Base-by-base conservation (phyloP, 2,329 filamentous ascomycete genomes). In the Paecilomyces formosus region DNA sequence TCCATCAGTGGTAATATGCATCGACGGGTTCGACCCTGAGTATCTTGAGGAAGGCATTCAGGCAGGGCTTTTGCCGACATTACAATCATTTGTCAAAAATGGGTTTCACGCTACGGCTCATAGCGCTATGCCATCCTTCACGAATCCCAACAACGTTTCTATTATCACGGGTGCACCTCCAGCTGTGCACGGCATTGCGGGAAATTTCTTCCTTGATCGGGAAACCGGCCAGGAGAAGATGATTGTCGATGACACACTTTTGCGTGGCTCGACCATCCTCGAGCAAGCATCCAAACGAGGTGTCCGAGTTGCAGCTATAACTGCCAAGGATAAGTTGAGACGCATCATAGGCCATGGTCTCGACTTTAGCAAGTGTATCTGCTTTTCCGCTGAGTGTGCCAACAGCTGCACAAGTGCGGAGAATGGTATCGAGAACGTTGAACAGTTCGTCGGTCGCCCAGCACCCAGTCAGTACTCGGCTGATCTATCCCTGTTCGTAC, bases 281-380 rank as follows among this genome's bases (percentile, higher is more conserved):
- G 72, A 72, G 54, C 65, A 73, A 61, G 72, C 77, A 69, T 66
- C 68, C 21, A 66, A 66, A 15, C 61, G 63, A 3, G 75, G 75
- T 13, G 71, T 78, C 0, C 68, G 75, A 9, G 70, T 78, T 0
- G 74, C 74, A 5, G 76, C 76, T 11, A 64, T 78, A 21, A 78
- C 76, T 1, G 76, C 76, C 15, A 78, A 78, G 59, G 76, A 78
- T 62, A 78, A 78, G 62, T 63, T 78, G 55, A 66, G 74, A n/a
- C 65, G 66, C 30, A 76, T 78, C 45, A 59, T 78, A n/a, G 63
- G 63, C 5, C 74, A 75, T 56, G 74, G 72, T 1, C 60, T 76
- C 3, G 61, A 66, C 2, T 63, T 64, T 1, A 63, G 66, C 2
- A 74, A 15, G 9, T 35, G 31, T 35, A 35, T 76, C 18, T 77